These are phyloP conservation scores for Leccinum olivaceopallidum DNA, from an alignment of 768 basidiomycete genomes.

Conservation along the genomic window DNA sequence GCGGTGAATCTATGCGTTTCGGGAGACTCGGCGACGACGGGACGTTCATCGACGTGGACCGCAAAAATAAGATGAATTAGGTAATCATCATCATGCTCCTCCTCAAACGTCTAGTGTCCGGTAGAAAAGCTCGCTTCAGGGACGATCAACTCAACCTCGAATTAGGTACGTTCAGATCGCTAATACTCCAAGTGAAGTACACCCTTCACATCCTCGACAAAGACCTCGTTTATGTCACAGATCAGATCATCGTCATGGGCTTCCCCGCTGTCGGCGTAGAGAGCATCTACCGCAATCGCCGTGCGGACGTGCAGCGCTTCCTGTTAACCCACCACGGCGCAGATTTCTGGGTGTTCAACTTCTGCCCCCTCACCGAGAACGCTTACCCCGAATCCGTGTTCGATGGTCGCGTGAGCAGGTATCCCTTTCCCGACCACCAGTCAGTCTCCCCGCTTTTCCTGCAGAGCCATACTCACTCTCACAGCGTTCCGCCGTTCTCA, in stretches of 20 bases:
- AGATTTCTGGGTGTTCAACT: slow-evolving; percentile 88
- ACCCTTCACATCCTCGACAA: slow-evolving; percentile 9
- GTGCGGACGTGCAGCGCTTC: slow-evolving; percentile 75
- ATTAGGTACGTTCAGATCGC: slow-evolving; percentile 49
- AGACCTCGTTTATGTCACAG: slow-evolving; percentile 72
- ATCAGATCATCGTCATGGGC: slow-evolving; percentile 77
- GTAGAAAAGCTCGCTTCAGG: slow-evolving; percentile 74
- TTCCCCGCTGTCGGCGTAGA: slow-evolving; percentile 83
- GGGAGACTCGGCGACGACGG: slow-evolving; percentile 15
- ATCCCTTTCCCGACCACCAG: slow-evolving; percentile 92
- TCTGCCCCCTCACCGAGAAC: slow-evolving; percentile 82
- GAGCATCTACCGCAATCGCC: slow-evolving; percentile 74
- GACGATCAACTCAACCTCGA: slow-evolving; percentile 69
- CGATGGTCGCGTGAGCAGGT: slow-evolving; percentile 73
- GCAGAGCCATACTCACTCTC: background rate
- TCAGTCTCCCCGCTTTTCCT: slow-evolving; percentile 59
- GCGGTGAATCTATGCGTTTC: slow-evolving; percentile 65
- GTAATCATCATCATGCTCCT: slow-evolving; percentile 53
- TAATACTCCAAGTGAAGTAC: slow-evolving; percentile 6
- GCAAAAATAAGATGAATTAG: background rate
- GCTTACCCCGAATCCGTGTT: slow-evolving; percentile 71
- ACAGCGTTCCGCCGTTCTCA: slow-evolving; percentile 74
- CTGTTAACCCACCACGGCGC: slow-evolving; percentile 70
- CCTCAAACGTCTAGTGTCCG: slow-evolving; percentile 76
- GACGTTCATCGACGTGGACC: slow-evolving; percentile 14